These are phyloP conservation scores for Yamadazyma dendronema DNA, from an alignment of 1,139 yeast genomes.

Conservation along the genomic window DNA sequence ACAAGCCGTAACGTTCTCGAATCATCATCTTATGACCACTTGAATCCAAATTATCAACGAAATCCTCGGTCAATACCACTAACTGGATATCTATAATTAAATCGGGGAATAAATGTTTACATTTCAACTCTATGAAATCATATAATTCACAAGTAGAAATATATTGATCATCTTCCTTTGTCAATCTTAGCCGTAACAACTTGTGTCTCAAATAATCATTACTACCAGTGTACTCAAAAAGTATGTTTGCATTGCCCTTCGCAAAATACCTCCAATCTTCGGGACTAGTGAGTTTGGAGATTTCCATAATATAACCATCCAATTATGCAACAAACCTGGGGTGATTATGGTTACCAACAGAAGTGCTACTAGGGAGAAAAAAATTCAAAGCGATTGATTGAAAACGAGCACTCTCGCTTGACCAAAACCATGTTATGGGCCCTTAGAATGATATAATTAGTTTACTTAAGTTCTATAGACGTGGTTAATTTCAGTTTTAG, in stretches of 20 bases:
- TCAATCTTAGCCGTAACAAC: conserved; percentile 36
- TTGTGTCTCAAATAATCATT: conserved; percentile 37
- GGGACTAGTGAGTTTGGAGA: conserved; percentile 40
- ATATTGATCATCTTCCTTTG: conserved; percentile 38
- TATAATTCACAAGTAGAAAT: conserved; percentile 43
- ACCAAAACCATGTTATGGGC: no score
- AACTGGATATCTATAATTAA: conserved; percentile 41
- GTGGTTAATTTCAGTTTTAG: conserved; percentile 21
- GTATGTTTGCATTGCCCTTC: conserved; percentile 47
- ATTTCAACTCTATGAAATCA: conserved; percentile 42
- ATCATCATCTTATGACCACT: conserved; percentile 32
- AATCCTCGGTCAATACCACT: conserved; percentile 35
- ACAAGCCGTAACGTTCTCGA: conserved; percentile 39
- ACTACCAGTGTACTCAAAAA: conserved; percentile 39
- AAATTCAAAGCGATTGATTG: no score
- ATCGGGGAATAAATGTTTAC: conserved; percentile 40
- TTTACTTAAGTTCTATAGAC: no score
- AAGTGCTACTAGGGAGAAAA: no score
- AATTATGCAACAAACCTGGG: neutral
- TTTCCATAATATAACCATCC: conserved; percentile 28
- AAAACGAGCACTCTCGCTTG: neutral
- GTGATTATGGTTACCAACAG: no score
- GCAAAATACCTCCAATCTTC: conserved; percentile 45
- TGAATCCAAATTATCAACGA: conserved; percentile 25
- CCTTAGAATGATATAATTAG: no score